A percentile compares a stretch with the other conserved stretches of the same genome.
Evolutionary conservation across 2,329 filamentous ascomycete species (phyloP).

Genomic region (Cladosporium sp.): DNA sequence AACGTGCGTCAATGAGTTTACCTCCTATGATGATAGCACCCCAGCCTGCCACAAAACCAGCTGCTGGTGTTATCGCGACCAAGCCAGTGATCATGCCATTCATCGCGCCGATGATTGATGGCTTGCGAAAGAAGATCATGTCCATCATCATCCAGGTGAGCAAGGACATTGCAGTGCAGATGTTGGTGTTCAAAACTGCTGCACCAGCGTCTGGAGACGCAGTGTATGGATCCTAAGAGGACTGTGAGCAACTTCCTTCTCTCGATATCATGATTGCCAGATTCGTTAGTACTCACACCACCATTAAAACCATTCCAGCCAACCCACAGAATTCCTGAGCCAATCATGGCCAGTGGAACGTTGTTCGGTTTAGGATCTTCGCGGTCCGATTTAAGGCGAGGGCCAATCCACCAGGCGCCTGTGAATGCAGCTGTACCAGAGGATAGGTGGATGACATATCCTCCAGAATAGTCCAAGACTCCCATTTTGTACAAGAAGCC

Average conservation of each 20-base stretch:
- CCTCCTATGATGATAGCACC: slow-evolving; percentile 46
- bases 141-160: slow-evolving; percentile 46
- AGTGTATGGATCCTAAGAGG: slow-evolving; percentile 43
- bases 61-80: slow-evolving; percentile 50
- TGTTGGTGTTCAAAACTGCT: slow-evolving; percentile 50
- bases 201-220: slow-evolving; percentile 48
- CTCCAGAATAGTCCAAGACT: slow-evolving; percentile 50
- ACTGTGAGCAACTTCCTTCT: too few species aligned
- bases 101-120: slow-evolving; percentile 48
- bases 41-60: slow-evolving; percentile 50
- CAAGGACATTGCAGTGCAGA: slow-evolving; percentile 46
- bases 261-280: too few species aligned
- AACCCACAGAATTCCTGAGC: slow-evolving; percentile 49
- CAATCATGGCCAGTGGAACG: slow-evolving; percentile 42
- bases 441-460: slow-evolving; percentile 52
- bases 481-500: slow-evolving; percentile 45
- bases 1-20: neutral
- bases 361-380: slow-evolving; percentile 47
- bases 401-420: slow-evolving; percentile 35
- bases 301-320: slow-evolving; percentile 54
- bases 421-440: slow-evolving; percentile 50
- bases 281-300: slow-evolving; percentile 25
- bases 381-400: slow-evolving; percentile 42
- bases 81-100: slow-evolving; percentile 52
- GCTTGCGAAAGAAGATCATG: slow-evolving; percentile 46